These are phyloP conservation scores for Knoxdaviesia capensis DNA, from an alignment of 2,329 filamentous ascomycete species.

Conservation along the genomic window DNA sequence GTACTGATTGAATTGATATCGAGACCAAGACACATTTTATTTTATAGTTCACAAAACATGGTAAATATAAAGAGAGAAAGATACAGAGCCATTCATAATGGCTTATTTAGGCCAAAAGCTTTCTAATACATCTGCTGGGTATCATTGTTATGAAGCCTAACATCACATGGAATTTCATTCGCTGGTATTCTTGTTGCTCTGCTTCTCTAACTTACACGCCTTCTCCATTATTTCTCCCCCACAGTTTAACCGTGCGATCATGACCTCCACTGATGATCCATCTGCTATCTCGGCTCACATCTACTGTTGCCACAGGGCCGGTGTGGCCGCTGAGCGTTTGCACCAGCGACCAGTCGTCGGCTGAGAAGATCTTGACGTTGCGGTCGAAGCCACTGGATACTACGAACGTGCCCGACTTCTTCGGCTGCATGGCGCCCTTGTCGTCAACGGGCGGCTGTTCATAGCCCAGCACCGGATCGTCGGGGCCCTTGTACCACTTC, in stretches of 20 bases:
- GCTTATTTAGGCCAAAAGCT: too few species aligned
- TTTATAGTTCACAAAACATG: neutral
- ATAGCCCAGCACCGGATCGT: conserved; percentile 44
- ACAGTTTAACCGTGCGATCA: conserved; percentile 88
- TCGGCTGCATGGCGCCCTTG: conserved; percentile 48
- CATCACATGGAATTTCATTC: neutral
- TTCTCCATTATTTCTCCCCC: conserved; percentile 66
- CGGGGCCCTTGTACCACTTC: conserved; percentile 78
- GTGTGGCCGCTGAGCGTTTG: conserved; percentile 81
- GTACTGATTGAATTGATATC: too few species aligned
- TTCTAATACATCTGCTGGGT: too few species aligned
- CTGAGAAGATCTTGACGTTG: conserved; percentile 87
- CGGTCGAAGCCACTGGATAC: conserved; percentile 84
- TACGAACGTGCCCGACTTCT: conserved; percentile 81
- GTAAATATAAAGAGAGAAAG: neutral
- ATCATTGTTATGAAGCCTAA: too few species aligned
- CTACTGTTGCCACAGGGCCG: conserved; percentile 76
- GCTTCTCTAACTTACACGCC: neutral
- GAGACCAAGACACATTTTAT: neutral
- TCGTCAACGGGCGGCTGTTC: conserved; percentile 38
- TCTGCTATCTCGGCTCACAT: conserved; percentile 65
- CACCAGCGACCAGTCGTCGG: conserved; percentile 83
- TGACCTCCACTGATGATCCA: conserved; percentile 94
- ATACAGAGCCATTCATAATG: neutral
- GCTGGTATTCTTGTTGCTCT: neutral